phyloP scores from a whole-genome alignment of 805 yeast genomes.

The Metschnikowia noctiluminum region DNA sequence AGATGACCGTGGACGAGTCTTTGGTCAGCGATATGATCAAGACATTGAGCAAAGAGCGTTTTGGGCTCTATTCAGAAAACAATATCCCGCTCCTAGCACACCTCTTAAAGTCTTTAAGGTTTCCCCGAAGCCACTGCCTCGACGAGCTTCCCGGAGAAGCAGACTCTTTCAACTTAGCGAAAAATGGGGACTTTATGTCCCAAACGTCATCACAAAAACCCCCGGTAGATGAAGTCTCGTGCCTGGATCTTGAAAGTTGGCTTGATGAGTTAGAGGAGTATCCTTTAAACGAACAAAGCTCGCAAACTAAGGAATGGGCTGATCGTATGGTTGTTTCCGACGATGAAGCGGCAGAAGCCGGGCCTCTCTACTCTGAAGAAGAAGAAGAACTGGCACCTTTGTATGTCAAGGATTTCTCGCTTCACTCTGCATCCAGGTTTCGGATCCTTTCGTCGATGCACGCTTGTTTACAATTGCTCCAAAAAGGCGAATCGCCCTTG shows the following conservation, averaged over 20 bases:
- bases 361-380: conserved; percentile 6
- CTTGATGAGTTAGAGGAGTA: conserved; percentile 1
- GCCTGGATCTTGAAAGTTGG: conserved; percentile 7
- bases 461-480: conserved; percentile 19
- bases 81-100: conserved; percentile 18
- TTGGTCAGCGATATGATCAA: conserved; percentile 2
- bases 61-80: conserved; percentile 18
- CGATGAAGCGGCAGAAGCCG: conserved; percentile 25
- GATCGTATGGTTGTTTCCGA: conserved; percentile 28
- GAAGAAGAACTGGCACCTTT: conserved; percentile 1
- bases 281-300: neutral
- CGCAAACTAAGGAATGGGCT: conserved; percentile 14
- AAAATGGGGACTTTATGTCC: neutral
- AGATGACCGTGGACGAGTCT: neutral
- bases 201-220: no score
- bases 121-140: neutral
- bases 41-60: conserved; percentile 10
- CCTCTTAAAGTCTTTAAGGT: conserved; percentile 14
- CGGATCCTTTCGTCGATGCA: conserved; percentile 16
- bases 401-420: neutral
- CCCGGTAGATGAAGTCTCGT: neutral
- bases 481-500: conserved; percentile 28
- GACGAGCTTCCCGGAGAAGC: neutral
- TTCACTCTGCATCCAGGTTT: conserved; percentile 11
- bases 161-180: neutral